Percentiles rank a stretch among this genome's conserved stretches.
These are phyloP conservation scores for Heliamphora exappendiculata DNA, from an alignment of 148 eudicot genomes.

Conservation along the genomic window DNA sequence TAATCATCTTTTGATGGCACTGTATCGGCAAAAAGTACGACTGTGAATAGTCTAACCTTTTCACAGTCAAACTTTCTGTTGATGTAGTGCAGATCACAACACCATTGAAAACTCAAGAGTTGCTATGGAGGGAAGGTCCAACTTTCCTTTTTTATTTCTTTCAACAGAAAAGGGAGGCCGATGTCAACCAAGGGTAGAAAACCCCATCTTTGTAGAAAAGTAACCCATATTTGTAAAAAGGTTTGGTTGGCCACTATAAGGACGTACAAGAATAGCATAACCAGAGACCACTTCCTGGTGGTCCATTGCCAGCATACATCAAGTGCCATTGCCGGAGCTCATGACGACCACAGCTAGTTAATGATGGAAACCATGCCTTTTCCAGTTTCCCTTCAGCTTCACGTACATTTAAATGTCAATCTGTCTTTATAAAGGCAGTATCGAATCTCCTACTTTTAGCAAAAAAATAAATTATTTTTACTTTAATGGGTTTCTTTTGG, in stretches of 20 bases:
- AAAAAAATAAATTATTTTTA: too few species aligned
- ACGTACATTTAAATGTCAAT: too few species aligned
- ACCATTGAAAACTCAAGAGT: neutral
- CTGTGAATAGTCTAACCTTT: neutral
- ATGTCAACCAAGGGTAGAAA: neutral
- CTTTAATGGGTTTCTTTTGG: too few species aligned
- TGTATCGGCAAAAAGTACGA: neutral
- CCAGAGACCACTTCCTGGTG: neutral
- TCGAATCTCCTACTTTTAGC: too few species aligned
- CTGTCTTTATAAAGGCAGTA: too few species aligned
- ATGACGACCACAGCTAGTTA: conserved; percentile 9
- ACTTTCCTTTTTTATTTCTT: neutral
- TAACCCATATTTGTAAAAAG: too few species aligned
- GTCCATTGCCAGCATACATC: conserved; percentile 13
- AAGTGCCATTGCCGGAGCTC: neutral
- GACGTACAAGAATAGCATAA: conserved; percentile 17
- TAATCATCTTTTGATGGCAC: neutral
- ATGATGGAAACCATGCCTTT: conserved; percentile 2
- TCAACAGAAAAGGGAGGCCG: neutral
- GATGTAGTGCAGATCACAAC: neutral
- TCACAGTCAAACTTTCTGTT: too few species aligned
- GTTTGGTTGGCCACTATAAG: neutral
- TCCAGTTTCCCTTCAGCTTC: neutral
- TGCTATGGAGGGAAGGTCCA: neutral
- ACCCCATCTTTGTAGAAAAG: neutral